Evolutionary conservation across 2,329 filamentous ascomycete species (phyloP), one percentile per base, ranked within the genome.

Genomic region (Lasiodiplodia sp.): DNA sequence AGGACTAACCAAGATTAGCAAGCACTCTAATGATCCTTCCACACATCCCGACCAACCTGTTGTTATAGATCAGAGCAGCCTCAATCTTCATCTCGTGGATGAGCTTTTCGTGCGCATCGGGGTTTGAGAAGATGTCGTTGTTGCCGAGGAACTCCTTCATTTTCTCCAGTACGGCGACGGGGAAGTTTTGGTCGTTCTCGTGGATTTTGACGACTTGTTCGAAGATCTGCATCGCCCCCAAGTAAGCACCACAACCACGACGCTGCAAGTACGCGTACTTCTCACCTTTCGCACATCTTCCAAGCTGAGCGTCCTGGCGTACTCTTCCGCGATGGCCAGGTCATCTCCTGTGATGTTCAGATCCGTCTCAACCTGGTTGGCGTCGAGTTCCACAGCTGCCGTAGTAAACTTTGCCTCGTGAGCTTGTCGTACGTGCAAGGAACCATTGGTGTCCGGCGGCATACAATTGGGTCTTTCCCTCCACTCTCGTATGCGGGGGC

Each of bases 51-150:
- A 3, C 18, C 44, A 1, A 63, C 58, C 58, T 63, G 23, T 71
- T 67, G 47, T 70, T 85, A 58, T 82, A 85, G 70, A 87, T 85
- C 68, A 87, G 79, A 3, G 85, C 85, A 1, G 84, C 83, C 75
- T 87, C 84, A 25, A 86, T 78, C 74, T 86, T 87, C 83, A 87
- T 86, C 76, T 86, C 83, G 66, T 82, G 79, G 57, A 87, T 85
- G 25, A 86, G 73, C 12, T 83, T 78, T 69, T 81, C 78, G 70
- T 87, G 79, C 71, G 84, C 82, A 51, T 85, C 82, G 21, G 84
- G 84, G 34, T 82, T 77, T 66, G 75, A 72, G 65, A 83, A 81
- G 40, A 85, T 72, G 52, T 81, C 78, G 5, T 84, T 79, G 68
- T 85, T 83, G 69, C 76, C 72, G 14, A 85, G 74, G 66, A 85